Evolutionary conservation across 2,329 filamentous ascomycete genomes (phyloP).

Genomic region (Cytospora piceae): DNA sequence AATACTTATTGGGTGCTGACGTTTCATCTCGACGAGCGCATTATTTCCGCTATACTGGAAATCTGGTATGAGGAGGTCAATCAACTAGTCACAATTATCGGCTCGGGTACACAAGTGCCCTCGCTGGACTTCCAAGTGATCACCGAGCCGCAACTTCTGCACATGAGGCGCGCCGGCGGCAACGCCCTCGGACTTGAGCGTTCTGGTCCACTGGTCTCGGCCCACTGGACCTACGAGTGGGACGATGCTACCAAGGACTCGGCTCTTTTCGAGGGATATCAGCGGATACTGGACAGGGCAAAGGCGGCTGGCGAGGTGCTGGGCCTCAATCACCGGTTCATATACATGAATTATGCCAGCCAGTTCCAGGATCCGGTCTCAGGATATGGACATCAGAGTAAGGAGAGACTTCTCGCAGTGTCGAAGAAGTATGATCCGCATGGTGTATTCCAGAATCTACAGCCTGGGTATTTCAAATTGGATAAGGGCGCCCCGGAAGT

Average conservation of each 20-base stretch:
- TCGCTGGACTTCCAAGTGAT: slow-evolving; percentile 46
- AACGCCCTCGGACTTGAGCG: slow-evolving; percentile 43
- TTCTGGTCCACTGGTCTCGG: slow-evolving; percentile 34
- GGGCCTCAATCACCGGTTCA: slow-evolving; percentile 27
- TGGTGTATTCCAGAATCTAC: slow-evolving; percentile 40
- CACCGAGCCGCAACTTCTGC: slow-evolving; percentile 41
- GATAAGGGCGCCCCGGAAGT: neutral
- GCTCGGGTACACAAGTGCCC: slow-evolving; percentile 35
- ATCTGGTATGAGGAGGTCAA: slow-evolving; percentile 25
- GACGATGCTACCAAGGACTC: slow-evolving; percentile 30
- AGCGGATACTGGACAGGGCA: slow-evolving; percentile 31
- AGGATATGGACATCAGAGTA: slow-evolving; percentile 37
- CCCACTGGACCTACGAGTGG: slow-evolving; percentile 35
- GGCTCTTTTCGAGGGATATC: slow-evolving; percentile 25
- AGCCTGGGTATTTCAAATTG: slow-evolving; percentile 37
- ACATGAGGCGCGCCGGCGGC: slow-evolving; percentile 43
- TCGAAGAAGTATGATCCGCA: slow-evolving; percentile 41
- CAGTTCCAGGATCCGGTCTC: slow-evolving; percentile 43
- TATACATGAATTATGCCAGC: slow-evolving; percentile 51
- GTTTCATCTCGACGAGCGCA: slow-evolving; percentile 31
- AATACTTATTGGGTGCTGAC: slow-evolving; percentile 34
- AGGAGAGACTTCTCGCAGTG: slow-evolving; percentile 33
- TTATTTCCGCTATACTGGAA: slow-evolving; percentile 31
- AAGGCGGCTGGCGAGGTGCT: slow-evolving; percentile 28
- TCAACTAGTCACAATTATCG: neutral